phyloP scores from a whole-genome alignment of 495 filamentous ascomycete species.

The Penicillium odoratum region DNA sequence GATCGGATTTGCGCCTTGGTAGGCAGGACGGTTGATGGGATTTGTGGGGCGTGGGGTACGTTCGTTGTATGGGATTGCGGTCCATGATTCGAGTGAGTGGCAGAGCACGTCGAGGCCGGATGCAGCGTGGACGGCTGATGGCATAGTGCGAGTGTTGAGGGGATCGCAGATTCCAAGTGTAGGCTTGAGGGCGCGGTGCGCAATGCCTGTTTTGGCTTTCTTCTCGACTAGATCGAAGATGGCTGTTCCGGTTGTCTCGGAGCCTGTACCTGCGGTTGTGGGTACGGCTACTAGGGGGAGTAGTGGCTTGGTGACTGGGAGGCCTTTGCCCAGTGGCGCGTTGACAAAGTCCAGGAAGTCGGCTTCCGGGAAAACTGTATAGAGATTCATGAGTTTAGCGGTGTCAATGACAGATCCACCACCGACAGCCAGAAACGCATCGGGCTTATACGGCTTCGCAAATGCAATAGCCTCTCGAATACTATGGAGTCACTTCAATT shows the following conservation, averaged over 20 bases:
- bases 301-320: conserved; percentile 76
- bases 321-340: conserved; percentile 85
- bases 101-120: conserved; percentile 94
- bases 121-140: conserved; percentile 80
- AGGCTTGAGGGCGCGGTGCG: conserved; percentile 91
- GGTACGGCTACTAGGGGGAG: conserved; percentile 88
- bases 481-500: conserved; percentile 38
- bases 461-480: conserved; percentile 87
- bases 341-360: conserved; percentile 98
- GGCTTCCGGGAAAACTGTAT: conserved; percentile 81
- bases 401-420: conserved; percentile 91
- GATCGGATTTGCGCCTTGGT: conserved; percentile 97
- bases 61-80: conserved; percentile 89
- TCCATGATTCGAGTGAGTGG: conserved; percentile 92
- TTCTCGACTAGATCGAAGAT: conserved; percentile 93
- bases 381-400: conserved; percentile 97
- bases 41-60: conserved; percentile 82
- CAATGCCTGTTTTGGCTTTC: conserved; percentile 91
- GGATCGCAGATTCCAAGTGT: conserved; percentile 96
- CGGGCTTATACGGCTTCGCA: conserved; percentile 72
- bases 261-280: conserved; percentile 93
- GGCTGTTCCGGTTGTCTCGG: conserved; percentile 94
- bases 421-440: conserved; percentile 91
- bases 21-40: conserved; percentile 87
- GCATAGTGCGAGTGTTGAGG: conserved; percentile 93